Percentiles rank a stretch among this genome's conserved stretches.
Evolutionary conservation across 2,329 filamentous ascomycete species (phyloP).

Genomic region (Daldinia eschscholtzii): DNA sequence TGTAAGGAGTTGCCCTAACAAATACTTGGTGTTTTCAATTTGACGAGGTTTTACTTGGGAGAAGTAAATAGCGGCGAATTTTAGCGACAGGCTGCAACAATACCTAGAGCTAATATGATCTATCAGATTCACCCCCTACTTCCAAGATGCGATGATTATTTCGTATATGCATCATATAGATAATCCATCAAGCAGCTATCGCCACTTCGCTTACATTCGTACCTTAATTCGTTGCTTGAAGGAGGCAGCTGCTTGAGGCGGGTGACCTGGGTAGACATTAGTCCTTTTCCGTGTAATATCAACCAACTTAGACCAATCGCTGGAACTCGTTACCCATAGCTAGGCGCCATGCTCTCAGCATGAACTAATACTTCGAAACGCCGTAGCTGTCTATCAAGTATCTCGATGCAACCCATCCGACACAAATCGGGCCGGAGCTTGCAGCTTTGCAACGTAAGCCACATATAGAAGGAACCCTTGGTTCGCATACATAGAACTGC

Average conservation of each 20-base stretch:
- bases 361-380: background rate
- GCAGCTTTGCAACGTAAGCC: background rate
- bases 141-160: background rate
- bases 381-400: slow-evolving; percentile 2
- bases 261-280: background rate
- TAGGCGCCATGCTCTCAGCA: slow-evolving; percentile 15
- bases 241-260: background rate
- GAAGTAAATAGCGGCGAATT: background rate
- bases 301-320: background rate
- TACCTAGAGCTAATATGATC: background rate
- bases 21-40: too few relatives aligned
- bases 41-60: too few relatives aligned
- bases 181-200: background rate
- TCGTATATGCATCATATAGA: background rate
- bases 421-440: slow-evolving; percentile 31
- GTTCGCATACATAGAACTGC: background rate
- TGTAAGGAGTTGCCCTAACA: too few relatives aligned
- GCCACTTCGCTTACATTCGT: background rate
- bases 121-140: background rate
- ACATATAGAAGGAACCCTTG: background rate
- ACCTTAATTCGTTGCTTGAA: background rate
- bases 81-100: background rate
- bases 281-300: background rate
- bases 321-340: background rate
- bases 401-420: slow-evolving; percentile 17